Conservation (phyloP, 768 basidiomycete species). For the Boletus bicolor region DNA sequence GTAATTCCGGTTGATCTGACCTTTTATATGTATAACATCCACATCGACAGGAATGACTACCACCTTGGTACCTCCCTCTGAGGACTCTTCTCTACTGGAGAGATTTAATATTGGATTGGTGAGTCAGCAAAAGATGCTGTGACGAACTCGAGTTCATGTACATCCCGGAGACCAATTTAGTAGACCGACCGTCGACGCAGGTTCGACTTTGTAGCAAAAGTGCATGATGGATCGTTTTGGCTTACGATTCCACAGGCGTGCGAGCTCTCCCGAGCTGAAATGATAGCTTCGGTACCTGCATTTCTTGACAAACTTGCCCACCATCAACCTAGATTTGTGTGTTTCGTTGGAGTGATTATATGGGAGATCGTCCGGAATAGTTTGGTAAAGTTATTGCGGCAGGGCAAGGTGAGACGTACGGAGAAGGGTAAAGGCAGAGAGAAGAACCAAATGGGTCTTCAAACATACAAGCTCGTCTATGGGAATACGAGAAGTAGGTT, state of each 20-base stretch:
- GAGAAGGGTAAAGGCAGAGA: slow-evolving; percentile 6
- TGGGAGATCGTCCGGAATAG: slow-evolving; percentile 41
- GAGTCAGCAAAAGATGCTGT: slow-evolving; percentile 21
- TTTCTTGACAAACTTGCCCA: slow-evolving; percentile 58
- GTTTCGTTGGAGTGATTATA: slow-evolving; percentile 77
- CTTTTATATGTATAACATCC: background rate
- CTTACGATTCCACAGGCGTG: slow-evolving; percentile 39
- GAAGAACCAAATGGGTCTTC: slow-evolving; percentile 21
- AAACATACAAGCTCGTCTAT: slow-evolving; percentile 22
- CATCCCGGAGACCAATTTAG: slow-evolving; percentile 63
- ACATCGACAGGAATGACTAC: slow-evolving; percentile 52
- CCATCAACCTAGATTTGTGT: slow-evolving; percentile 62
- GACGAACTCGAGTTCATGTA: background rate
- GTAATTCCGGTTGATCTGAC: slow-evolving; percentile 30
- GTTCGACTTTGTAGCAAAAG: slow-evolving; percentile 30
- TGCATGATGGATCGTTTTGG: background rate
- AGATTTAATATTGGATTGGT: slow-evolving; percentile 66
- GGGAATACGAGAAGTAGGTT: slow-evolving; percentile 6
- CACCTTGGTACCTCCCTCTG: slow-evolving; percentile 46
- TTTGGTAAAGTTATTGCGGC: slow-evolving; percentile 28
- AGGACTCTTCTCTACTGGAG: slow-evolving; percentile 60
- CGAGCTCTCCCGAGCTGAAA: slow-evolving; percentile 54
- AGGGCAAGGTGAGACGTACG: background rate
- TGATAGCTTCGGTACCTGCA: slow-evolving; percentile 48
- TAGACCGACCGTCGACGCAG: slow-evolving; percentile 64